Percentiles rank a stretch among this genome's conserved stretches.
These are phyloP conservation scores for Pilasporangium apinafurcum DNA, from an alignment of 352 stramenopile genomes.

Conservation along the genomic window DNA sequence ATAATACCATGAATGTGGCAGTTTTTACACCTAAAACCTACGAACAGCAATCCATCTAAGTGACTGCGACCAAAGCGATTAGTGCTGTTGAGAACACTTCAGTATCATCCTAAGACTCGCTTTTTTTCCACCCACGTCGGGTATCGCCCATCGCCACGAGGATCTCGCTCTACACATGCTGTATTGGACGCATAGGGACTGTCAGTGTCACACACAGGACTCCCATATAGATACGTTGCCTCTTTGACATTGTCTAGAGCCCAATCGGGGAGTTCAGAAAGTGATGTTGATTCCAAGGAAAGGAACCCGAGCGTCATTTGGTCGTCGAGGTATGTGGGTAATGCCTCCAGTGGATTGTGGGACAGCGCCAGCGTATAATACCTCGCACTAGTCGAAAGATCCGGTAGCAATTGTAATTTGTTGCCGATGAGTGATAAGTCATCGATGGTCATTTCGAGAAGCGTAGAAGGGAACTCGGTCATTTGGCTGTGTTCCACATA, in stretches of 20 bases:
- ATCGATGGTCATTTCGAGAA: slow-evolving; percentile 1
- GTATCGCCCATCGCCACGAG: slow-evolving; percentile 1
- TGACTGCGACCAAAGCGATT: too few relatives aligned
- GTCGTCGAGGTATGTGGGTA: slow-evolving; percentile 6
- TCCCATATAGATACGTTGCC: not conserved
- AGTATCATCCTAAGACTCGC: too few relatives aligned
- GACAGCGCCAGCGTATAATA: slow-evolving; percentile 17
- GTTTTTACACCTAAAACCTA: too few relatives aligned
- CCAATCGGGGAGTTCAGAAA: slow-evolving; percentile 9
- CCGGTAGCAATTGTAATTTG: slow-evolving; percentile 11
- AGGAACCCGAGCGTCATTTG: slow-evolving; percentile 9
- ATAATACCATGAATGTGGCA: too few relatives aligned
- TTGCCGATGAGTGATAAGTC: slow-evolving; percentile 10
- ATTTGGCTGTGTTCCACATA: slow-evolving; percentile 16
- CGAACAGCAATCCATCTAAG: too few relatives aligned
- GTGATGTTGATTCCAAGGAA: slow-evolving; percentile 5
- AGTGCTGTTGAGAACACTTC: too few relatives aligned
- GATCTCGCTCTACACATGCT: slow-evolving; percentile 4
- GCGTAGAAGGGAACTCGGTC: not conserved
- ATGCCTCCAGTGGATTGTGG: slow-evolving; percentile 11
- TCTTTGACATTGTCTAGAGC: not conserved
- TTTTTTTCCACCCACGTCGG: too few relatives aligned
- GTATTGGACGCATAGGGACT: not conserved
- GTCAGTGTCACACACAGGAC: not conserved
- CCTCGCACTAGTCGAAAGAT: slow-evolving; percentile 13